Evolutionary conservation across 352 stramenopile genomes (phyloP), one percentile per base, ranked within the genome.

Genomic region (Phytopythium montanum): DNA sequence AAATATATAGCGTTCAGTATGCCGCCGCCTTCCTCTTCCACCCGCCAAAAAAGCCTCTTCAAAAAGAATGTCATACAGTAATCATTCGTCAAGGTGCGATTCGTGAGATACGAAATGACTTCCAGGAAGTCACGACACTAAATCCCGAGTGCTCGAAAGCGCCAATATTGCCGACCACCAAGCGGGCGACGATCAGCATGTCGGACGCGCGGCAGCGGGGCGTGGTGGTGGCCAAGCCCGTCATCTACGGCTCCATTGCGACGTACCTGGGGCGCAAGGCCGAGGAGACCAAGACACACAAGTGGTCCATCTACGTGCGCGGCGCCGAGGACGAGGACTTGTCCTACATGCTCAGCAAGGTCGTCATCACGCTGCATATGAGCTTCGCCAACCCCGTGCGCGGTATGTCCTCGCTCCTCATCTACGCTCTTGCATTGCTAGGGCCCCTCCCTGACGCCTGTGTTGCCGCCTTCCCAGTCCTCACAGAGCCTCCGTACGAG

Each of bases 331-430:
- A 96, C 36, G 94, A 98, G 70, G 95, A 99, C 72, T 75, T 99
- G 18, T 96, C 81, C 26, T 89, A 92, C 61, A 96, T 97, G 69
- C 87, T 99, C 69, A 88, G 80, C 61, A 98, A 99, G 79, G 94
- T 98, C n/a, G 86, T 98, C 41, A 99, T 99, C 75, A 97, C 92
- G 60, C 73, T 99, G 29, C 96, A 99, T 76, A 89, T 93, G 13
- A 98, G 89, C 64, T 99, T 99, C 73, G 77, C 91, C 7, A 96
- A 98, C 68, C 94, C 95, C 21, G 92, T 97, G 6, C 73, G 95
- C 57, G 87, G 86, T 93, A 44, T 29, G 55, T 29, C 25, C 19
- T 21, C 21, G 8, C 25, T 25, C 7, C 18, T 62, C 4, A 34
- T 42, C 5, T 52, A 26, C 3, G 26, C 38, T 21, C 50, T 23